Percentiles rank a stretch among this genome's conserved stretches.
Evolutionary conservation across 179 eudicot genomes (phyloP).

Genomic region (Silene coronaria): DNA sequence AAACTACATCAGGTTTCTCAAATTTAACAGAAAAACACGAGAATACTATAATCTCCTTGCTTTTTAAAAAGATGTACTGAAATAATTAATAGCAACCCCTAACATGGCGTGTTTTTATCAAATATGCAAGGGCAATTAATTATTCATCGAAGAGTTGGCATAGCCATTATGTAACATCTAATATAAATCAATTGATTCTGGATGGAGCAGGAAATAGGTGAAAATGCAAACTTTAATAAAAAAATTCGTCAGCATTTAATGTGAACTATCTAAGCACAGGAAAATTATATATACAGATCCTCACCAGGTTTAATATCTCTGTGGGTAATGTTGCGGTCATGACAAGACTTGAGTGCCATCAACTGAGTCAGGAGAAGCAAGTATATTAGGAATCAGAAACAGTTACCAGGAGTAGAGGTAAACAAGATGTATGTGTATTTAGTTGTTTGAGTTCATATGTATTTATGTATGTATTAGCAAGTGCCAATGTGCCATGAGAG

Average conservation of each 20-base stretch:
- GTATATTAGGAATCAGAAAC: not conserved
- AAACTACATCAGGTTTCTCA: not conserved
- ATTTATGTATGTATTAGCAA: too few relatives aligned
- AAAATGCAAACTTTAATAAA: not conserved
- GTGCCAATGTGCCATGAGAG: too few relatives aligned
- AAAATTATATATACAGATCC: constrained; percentile 15
- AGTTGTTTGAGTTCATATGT: too few relatives aligned
- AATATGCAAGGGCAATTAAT: not conserved
- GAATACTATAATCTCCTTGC: not conserved
- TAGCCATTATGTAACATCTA: not conserved
- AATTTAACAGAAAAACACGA: not conserved
- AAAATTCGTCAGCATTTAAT: not conserved
- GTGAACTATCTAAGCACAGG: not conserved
- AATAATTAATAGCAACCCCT: too few relatives aligned
- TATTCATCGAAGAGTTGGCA: not conserved
- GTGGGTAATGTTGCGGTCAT: constrained; percentile 90
- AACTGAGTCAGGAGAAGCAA: constrained; percentile 39
- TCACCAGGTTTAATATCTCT: constrained; percentile 99
- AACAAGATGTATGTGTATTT: not conserved
- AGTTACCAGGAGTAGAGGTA: constrained; percentile 2
- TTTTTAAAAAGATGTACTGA: too few relatives aligned
- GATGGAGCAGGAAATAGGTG: not conserved
- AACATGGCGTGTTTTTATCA: too few relatives aligned
- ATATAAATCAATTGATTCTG: not conserved
- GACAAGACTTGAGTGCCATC: constrained; percentile 92